These are phyloP conservation scores for cucumber (Cucumis sativus) DNA, from an alignment of 306 rosid species.

Conservation along the genomic window DNA sequence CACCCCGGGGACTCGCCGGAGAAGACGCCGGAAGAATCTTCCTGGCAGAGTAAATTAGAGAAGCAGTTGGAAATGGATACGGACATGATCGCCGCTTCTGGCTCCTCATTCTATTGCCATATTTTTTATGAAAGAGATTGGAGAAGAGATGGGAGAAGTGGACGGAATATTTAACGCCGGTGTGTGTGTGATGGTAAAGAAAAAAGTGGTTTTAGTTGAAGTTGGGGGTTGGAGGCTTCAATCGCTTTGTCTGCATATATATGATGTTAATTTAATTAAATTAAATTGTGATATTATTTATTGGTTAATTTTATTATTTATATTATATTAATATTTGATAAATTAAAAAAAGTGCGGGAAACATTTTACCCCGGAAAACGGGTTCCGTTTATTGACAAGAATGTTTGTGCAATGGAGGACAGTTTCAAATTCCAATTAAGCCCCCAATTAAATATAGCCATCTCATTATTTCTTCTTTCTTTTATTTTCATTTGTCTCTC, in stretches of 20 bases:
- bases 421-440: neutral
- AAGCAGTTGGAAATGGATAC: conserved; percentile 54
- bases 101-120: conserved; percentile 54
- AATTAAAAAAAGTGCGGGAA: conserved; percentile 7
- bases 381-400: conserved; percentile 10
- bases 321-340: neutral
- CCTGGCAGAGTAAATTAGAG: conserved; percentile 62
- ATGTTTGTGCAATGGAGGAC: conserved; percentile 5
- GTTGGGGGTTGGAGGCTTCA: conserved; percentile 18
- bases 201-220: neutral
- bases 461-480: neutral
- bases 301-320: neutral
- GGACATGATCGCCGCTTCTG: conserved; percentile 42
- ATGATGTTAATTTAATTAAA: neutral
- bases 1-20: conserved; percentile 57
- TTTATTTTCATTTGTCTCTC: neutral
- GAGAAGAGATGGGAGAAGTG: conserved; percentile 1
- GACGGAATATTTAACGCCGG: conserved; percentile 1
- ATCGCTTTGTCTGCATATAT: neutral
- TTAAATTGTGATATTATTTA: neutral
- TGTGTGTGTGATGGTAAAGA: neutral
- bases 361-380: conserved; percentile 3
- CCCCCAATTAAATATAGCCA: neutral
- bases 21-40: conserved; percentile 46
- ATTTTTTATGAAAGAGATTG: neutral